Evolutionary conservation across 129 eudicot species (phyloP).

Genomic region (Scalesia atractyloides): DNA sequence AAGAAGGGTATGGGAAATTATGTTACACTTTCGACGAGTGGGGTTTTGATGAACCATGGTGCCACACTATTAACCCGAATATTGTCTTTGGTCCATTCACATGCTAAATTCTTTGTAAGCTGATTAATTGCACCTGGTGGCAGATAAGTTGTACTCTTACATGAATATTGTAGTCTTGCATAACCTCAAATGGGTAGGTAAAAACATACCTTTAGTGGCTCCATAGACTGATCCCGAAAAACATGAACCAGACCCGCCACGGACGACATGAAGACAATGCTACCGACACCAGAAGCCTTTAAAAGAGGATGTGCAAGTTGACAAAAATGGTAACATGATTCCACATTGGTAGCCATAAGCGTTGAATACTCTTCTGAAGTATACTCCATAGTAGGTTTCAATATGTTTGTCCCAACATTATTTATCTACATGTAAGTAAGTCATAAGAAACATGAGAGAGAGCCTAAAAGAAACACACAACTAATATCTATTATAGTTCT

Average conservation of each 20-base stretch:
- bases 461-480: too few relatives aligned
- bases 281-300: slow-evolving; percentile 65
- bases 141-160: too few relatives aligned
- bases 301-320: slow-evolving; percentile 72
- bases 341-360: slow-evolving; percentile 76
- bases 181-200: too few relatives aligned
- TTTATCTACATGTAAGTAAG: background rate
- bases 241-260: slow-evolving; percentile 54
- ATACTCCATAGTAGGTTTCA: slow-evolving; percentile 42
- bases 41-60: slow-evolving; percentile 13
- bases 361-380: slow-evolving; percentile 59
- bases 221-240: slow-evolving; percentile 58
- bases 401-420: background rate
- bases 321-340: slow-evolving; percentile 65
- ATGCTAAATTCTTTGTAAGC: slow-evolving; percentile 17
- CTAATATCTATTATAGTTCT: too few relatives aligned
- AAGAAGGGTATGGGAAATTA: background rate
- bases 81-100: slow-evolving; percentile 11
- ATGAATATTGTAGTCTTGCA: too few relatives aligned
- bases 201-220: slow-evolving; percentile 58
- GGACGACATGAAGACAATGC: slow-evolving; percentile 72
- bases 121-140: slow-evolving; percentile 15
- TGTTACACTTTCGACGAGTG: background rate
- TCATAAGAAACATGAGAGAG: too few relatives aligned
- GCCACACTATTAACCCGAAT: slow-evolving; percentile 14